Evolutionary conservation across 2,329 filamentous ascomycete species (phyloP).

Genomic region (Huntiella decipiens): DNA sequence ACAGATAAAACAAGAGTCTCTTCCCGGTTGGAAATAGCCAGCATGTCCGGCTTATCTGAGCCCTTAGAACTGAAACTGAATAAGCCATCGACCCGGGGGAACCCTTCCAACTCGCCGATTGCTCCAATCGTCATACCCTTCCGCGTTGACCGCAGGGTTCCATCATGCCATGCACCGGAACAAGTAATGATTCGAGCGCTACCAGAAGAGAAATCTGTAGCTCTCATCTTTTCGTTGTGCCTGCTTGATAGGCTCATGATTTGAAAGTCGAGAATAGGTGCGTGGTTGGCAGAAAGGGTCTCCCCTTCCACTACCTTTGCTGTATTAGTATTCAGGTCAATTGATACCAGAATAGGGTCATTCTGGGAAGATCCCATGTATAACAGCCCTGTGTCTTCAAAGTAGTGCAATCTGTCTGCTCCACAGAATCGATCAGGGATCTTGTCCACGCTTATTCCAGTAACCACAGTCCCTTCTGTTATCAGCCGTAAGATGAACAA

Average conservation of each 20-base stretch:
- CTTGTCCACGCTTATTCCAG: constrained; percentile 48
- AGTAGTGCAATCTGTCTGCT: constrained; percentile 58
- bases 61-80: constrained; percentile 44
- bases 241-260: constrained; percentile 85
- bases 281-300: constrained; percentile 46
- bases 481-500: constrained; percentile 71
- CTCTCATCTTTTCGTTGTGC: constrained; percentile 30
- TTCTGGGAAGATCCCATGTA: constrained; percentile 88
- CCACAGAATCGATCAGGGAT: constrained; percentile 46
- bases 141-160: constrained; percentile 71
- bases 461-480: constrained; percentile 46
- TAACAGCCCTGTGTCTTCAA: constrained; percentile 46
- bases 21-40: constrained; percentile 63
- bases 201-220: constrained; percentile 77
- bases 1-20: constrained; percentile 76
- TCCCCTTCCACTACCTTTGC: constrained; percentile 56
- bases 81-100: constrained; percentile 53
- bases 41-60: constrained; percentile 39
- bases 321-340: constrained; percentile 24
- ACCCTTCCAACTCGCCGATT: constrained; percentile 59
- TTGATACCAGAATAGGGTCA: constrained; percentile 64
- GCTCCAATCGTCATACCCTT: constrained; percentile 90
- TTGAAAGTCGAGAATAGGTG: constrained; percentile 79
- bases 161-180: constrained; percentile 77
- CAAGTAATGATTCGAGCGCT: constrained; percentile 87